phyloP scores from a whole-genome alignment of 2,329 filamentous ascomycete species.

The Penicillium olsonii region DNA sequence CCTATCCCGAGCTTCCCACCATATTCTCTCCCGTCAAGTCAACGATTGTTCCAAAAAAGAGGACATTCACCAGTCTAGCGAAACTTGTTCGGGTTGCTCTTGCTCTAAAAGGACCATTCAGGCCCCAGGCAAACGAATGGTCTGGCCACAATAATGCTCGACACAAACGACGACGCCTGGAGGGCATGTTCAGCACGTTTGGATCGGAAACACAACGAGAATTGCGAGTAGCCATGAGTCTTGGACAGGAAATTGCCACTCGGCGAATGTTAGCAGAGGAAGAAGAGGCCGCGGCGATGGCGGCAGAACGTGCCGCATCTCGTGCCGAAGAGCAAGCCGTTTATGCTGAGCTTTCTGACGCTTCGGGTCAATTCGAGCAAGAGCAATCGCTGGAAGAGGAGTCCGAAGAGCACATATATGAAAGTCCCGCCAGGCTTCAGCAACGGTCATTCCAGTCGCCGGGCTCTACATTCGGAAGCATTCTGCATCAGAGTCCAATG shows the following conservation, averaged over 20 bases:
- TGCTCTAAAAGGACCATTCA: conserved; percentile 38
- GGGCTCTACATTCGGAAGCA: background rate
- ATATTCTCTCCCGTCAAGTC: conserved; percentile 10
- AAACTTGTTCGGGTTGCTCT: conserved; percentile 41
- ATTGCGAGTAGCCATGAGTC: conserved; percentile 42
- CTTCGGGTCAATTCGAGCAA: background rate
- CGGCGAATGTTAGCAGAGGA: conserved; percentile 25
- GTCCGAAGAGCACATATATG: background rate
- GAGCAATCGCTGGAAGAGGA: conserved; percentile 4
- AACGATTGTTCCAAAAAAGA: conserved; percentile 15
- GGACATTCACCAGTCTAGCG: conserved; percentile 30
- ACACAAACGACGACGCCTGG: conserved; percentile 29
- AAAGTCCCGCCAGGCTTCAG: background rate
- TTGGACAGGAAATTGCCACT: conserved; percentile 47
- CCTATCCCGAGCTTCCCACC: conserved; percentile 18
- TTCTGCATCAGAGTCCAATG: background rate
- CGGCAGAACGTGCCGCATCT: conserved; percentile 5
- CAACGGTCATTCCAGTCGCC: conserved; percentile 1
- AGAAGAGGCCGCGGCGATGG: conserved; percentile 9
- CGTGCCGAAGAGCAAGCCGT: background rate
- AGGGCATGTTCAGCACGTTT: conserved; percentile 41
- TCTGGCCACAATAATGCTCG: conserved; percentile 7
- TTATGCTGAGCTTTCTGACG: background rate
- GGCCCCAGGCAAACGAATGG: conserved; percentile 16
- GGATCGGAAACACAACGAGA: conserved; percentile 40